Evolutionary conservation across 192 early-diverging fungal species (phyloP), one percentile per base, ranked within the genome.

Genomic region (Dispira simplex): DNA sequence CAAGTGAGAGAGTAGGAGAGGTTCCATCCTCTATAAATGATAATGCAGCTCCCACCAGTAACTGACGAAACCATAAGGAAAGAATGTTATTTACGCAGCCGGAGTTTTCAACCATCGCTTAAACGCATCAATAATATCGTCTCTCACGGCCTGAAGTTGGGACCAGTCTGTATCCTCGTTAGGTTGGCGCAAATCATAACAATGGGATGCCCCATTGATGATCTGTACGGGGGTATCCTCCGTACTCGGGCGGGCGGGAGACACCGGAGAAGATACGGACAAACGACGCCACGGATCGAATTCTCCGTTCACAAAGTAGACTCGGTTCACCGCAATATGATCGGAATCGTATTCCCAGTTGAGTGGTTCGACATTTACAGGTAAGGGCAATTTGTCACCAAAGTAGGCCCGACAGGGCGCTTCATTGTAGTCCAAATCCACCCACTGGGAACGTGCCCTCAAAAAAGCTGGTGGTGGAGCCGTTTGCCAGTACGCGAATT

Each of bases 401-500:
- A 78, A 78, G 64, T 72, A 78, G 45, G 63, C 65, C 8, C 51
- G 64, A 44, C 77, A 78, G 16, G 77, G 74, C 26, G 46, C 60
- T 63, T 65, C 71, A 62, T 78, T 72, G 65, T 72, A 75, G 27
- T 70, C 68, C 9, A 66, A 60, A 3, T 74, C 75, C 55, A 78
- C 67, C 46, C 70, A 73, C 43, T 70, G 68, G 18, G 75, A 69
- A 46, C 69, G 66, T 58, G 77, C 69, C n/a, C 75, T 68, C 46
- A 71, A 69, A 49, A 71, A 62, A 13, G 80, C 76, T 26, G 63
- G 60, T 12, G 54, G 76, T 0, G 75, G 71, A 10, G 76, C 73
- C n/a, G 68, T 67, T 70, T 83, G 85, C 66, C 80, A 82, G 66
- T 81, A 89, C 2, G 82, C 87, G 46, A 85, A 81, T 68, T 89